Evolutionary conservation across 495 filamentous ascomycete genomes (phyloP).

Genomic region (Saxispiralis lemnorum): DNA sequence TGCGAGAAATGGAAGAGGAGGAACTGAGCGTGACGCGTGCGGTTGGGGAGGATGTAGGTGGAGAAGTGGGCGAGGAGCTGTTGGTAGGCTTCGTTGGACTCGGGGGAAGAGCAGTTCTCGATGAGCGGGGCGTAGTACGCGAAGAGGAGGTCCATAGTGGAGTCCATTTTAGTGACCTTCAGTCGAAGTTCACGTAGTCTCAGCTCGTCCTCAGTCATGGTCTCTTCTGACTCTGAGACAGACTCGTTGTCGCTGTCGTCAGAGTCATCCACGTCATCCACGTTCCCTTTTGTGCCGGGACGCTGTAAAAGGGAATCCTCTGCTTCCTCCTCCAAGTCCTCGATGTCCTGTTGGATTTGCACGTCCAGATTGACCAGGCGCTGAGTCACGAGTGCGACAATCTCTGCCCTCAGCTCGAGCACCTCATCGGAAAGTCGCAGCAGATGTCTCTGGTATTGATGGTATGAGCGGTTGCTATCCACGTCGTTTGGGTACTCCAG

Average conservation of each 20-base stretch:
- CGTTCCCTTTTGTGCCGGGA: conserved; percentile 9
- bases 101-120: conserved; percentile 20
- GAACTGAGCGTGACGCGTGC: conserved; percentile 74
- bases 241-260: conserved; percentile 27
- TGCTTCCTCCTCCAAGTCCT: conserved; percentile 60
- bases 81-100: conserved; percentile 39
- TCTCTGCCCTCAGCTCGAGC: conserved; percentile 61
- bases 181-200: conserved; percentile 46
- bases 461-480: conserved; percentile 9
- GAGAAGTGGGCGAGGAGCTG: conserved; percentile 67
- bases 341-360: conserved; percentile 81
- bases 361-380: conserved; percentile 82
- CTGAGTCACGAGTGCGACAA: conserved; percentile 69
- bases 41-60: conserved; percentile 70
- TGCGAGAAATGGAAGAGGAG: conserved; percentile 89
- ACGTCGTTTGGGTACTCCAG: conserved; percentile 11
- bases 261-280: conserved; percentile 29
- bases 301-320: conserved; percentile 33
- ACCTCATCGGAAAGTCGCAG: conserved; percentile 55
- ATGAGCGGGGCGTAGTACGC: conserved; percentile 49
- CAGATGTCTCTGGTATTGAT: conserved; percentile 26
- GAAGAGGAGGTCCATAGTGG: conserved; percentile 80
- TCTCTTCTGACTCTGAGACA: conserved; percentile 18
- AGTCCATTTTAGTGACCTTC: conserved; percentile 80
- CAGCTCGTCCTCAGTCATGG: conserved; percentile 26